These are phyloP conservation scores for Lithocarpus polystachyus DNA, from an alignment of 306 rosid species.

Conservation along the genomic window DNA sequence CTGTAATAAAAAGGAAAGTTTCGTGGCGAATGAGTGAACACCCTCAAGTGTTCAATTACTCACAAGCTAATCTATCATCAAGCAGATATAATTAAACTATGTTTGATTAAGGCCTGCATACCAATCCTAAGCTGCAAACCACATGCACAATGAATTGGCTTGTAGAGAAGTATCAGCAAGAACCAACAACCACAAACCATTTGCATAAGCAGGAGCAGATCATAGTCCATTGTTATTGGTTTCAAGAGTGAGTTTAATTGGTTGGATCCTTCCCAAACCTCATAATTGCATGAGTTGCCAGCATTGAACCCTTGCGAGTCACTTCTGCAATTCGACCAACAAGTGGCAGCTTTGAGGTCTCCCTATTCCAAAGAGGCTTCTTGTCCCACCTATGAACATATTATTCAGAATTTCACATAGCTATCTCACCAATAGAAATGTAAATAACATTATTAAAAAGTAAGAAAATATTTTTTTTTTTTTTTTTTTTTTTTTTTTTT, in stretches of 20 bases:
- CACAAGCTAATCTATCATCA: neutral
- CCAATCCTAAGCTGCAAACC: neutral
- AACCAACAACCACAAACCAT: neutral
- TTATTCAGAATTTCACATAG: constrained; percentile 3
- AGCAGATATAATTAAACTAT: neutral
- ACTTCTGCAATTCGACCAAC: constrained; percentile 57
- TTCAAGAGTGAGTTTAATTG: neutral
- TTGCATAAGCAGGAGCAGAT: neutral
- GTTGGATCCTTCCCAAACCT: constrained; percentile 77
- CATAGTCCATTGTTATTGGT: neutral
- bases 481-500: too few relatives aligned
- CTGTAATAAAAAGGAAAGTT: neutral
- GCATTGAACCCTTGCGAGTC: constrained; percentile 73
- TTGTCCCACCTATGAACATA: constrained; percentile 63
- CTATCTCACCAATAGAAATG: neutral
- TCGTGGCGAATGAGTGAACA: neutral
- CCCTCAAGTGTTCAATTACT: too few relatives aligned
- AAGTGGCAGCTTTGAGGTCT: constrained; percentile 55
- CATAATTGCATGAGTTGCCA: constrained; percentile 72
- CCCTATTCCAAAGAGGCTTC: constrained; percentile 72
- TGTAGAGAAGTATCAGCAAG: neutral
- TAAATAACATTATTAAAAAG: neutral
- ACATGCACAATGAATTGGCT: neutral
- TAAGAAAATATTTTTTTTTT: neutral
- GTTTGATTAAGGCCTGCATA: neutral